A percentile compares a stretch with the other conserved stretches of the same genome.
phyloP scores from a whole-genome alignment of 2,329 filamentous ascomycete genomes.

The Microsporum canis region DNA sequence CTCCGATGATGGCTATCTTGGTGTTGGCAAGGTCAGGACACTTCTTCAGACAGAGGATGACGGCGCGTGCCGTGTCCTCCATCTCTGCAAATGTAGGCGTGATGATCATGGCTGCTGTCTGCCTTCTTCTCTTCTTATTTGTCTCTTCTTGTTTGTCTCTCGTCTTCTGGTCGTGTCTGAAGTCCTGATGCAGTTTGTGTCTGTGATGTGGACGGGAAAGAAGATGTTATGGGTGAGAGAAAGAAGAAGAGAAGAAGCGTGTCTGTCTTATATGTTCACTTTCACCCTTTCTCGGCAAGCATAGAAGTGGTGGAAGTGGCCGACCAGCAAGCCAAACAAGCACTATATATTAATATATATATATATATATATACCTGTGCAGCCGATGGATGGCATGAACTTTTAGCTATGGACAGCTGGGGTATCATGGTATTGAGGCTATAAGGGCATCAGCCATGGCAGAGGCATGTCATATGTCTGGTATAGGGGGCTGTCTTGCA shows the following conservation, averaged over 20 bases:
- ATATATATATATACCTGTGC: background rate
- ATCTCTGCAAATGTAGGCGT: conserved; percentile 6
- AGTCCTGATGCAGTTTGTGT: background rate
- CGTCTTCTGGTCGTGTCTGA: background rate
- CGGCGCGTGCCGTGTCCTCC: conserved; percentile 7
- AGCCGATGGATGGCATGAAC: background rate
- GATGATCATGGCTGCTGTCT: background rate
- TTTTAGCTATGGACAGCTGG: background rate
- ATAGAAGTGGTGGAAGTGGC: background rate
- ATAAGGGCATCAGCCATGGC: background rate
- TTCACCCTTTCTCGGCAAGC: background rate
- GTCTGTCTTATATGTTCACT: background rate
- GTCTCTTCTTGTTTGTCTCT: background rate
- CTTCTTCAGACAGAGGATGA: conserved; percentile 5
- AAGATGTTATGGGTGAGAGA: background rate
- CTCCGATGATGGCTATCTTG: conserved; percentile 9
- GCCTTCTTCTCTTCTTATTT: background rate
- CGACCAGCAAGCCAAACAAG: background rate
- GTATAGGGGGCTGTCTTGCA: background rate
- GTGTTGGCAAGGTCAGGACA: conserved; percentile 4
- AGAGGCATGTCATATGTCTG: background rate
- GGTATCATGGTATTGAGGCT: background rate
- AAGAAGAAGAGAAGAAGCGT: background rate
- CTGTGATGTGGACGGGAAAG: background rate
- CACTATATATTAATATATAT: background rate